Conservation (phyloP, 2,329 filamentous ascomycete genomes). For the Alternaria angustiovoidea region DNA sequence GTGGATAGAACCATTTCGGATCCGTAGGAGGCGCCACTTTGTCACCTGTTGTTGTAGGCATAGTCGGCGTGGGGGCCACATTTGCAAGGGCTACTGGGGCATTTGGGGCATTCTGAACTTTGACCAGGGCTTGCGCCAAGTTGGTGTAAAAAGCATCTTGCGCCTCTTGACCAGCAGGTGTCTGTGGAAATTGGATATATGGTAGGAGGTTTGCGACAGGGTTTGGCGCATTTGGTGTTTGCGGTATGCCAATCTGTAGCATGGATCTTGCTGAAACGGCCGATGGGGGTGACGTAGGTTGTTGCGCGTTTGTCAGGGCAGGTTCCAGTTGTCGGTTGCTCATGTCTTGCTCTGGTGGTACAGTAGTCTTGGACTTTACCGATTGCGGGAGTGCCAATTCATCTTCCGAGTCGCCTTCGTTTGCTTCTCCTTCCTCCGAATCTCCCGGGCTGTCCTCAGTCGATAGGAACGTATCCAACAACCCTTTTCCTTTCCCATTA, state of each 20-base stretch:
- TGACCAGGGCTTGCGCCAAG: too few species aligned
- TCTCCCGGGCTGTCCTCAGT: constrained; percentile 49
- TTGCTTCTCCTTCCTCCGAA: constrained; percentile 41
- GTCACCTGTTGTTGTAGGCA: constrained; percentile 12
- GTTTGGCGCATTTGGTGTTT: too few species aligned
- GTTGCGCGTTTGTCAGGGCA: not conserved
- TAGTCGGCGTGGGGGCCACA: constrained; percentile 10
- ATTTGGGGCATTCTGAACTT: constrained; percentile 23
- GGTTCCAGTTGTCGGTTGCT: not conserved
- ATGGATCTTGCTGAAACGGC: not conserved
- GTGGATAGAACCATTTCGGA: constrained; percentile 40
- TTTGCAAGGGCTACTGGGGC: constrained; percentile 8
- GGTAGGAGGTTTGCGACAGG: too few species aligned
- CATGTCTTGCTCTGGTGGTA: not conserved
- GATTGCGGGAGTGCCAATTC: constrained; percentile 41
- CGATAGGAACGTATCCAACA: constrained; percentile 35
- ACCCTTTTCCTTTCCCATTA: constrained; percentile 31
- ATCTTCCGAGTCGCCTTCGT: constrained; percentile 32
- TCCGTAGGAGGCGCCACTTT: constrained; percentile 35
- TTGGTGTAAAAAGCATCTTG: too few species aligned
- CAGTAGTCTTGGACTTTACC: constrained; percentile 12
- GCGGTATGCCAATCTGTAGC: too few species aligned
- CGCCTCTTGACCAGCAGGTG: constrained; percentile 39
- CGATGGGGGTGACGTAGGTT: not conserved
- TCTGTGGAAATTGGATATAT: too few species aligned